These are phyloP conservation scores for Entomortierella chlamydospora DNA, from an alignment of 192 early-diverging fungal species.

Conservation along the genomic window DNA sequence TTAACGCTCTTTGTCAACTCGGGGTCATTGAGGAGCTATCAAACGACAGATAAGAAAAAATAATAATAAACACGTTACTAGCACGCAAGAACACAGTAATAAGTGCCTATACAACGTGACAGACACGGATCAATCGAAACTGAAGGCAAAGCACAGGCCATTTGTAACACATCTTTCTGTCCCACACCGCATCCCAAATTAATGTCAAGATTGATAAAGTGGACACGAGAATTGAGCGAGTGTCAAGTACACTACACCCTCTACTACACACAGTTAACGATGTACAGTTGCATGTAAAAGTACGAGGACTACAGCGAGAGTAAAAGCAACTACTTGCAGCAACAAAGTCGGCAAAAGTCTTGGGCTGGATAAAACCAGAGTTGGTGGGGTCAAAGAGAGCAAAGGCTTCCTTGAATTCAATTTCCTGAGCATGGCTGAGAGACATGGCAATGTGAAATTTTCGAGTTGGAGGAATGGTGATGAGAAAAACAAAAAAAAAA, in stretches of 20 bases:
- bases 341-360: constrained; percentile 48
- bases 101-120: too few species aligned
- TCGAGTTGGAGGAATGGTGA: background rate
- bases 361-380: constrained; percentile 50
- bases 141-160: too few species aligned
- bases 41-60: background rate
- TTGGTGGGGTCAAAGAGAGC: constrained; percentile 54
- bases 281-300: too few species aligned
- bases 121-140: too few species aligned
- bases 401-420: constrained; percentile 54
- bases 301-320: too few species aligned
- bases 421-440: constrained; percentile 45
- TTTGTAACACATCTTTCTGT: too few species aligned
- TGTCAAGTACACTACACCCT: too few species aligned
- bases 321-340: constrained; percentile 19
- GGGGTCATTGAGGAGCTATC: constrained; percentile 46
- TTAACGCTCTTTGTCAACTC: constrained; percentile 44
- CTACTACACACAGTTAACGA: too few species aligned
- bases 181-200: too few species aligned
- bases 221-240: too few species aligned
- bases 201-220: too few species aligned
- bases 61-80: background rate
- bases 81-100: background rate
- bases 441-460: constrained; percentile 23
- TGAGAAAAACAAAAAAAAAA: background rate